A percentile compares a stretch with the other conserved stretches of the same genome.
phyloP scores from a whole-genome alignment of 495 filamentous ascomycete genomes.

The Tuber borchii region DNA sequence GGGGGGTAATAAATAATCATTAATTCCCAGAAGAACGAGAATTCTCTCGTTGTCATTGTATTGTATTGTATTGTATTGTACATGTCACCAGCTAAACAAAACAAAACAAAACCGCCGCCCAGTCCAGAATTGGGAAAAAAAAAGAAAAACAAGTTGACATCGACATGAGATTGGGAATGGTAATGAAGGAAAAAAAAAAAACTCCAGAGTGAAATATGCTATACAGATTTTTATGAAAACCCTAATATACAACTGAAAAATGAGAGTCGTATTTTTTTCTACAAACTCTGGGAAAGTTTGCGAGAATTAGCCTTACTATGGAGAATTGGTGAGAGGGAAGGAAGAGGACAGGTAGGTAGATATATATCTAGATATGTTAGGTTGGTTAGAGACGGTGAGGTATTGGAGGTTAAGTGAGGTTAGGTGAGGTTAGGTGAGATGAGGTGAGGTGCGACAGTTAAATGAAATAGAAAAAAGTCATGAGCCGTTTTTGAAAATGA shows the following conservation, averaged over 20 bases:
- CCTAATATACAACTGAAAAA: background rate
- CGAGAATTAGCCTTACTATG: slow-evolving; percentile 1
- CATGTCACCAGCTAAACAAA: background rate
- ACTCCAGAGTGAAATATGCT: slow-evolving; percentile 3
- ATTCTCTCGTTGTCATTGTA: background rate
- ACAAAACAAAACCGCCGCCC: background rate
- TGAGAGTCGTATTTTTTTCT: background rate
- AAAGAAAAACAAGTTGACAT: background rate
- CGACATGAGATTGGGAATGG: background rate
- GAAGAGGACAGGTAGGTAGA: background rate
- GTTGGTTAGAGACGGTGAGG: background rate
- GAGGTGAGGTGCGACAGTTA: background rate
- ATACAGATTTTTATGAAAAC: slow-evolving; percentile 1
- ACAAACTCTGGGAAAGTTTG: background rate
- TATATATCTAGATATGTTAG: background rate
- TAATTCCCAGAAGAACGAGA: background rate
- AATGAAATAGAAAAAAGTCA: background rate
- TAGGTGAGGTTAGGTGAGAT: background rate
- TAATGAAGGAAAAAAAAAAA: background rate
- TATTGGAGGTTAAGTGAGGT: background rate
- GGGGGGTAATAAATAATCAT: no score
- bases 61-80: background rate
- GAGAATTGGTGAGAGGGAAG: background rate
- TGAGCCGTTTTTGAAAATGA: background rate
- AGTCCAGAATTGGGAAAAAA: background rate